Evolutionary conservation across 495 filamentous ascomycete species (phyloP).

Genomic region (Penicillium cataractarum): DNA sequence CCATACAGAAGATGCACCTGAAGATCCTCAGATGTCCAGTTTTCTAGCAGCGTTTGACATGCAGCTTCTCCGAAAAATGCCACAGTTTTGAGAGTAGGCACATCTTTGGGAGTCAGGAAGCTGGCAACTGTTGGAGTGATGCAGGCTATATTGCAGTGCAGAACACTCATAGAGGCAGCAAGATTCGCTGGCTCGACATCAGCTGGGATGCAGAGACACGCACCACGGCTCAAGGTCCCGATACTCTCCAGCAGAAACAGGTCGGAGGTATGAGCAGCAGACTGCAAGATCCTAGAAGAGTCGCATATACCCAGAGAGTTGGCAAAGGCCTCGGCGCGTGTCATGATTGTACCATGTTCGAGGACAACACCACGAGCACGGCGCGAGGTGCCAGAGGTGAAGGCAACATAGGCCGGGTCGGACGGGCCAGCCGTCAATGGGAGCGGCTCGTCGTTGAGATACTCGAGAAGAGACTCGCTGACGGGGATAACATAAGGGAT

Average conservation of each 20-base stretch:
- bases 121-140: slow-evolving; percentile 52
- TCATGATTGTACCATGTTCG: slow-evolving; percentile 45
- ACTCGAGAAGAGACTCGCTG: slow-evolving; percentile 42
- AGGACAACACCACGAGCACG: slow-evolving; percentile 45
- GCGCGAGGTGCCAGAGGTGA: slow-evolving; percentile 51
- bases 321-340: slow-evolving; percentile 51
- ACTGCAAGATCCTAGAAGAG: slow-evolving; percentile 60
- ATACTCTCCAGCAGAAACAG: slow-evolving; percentile 45
- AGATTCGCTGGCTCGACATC: slow-evolving; percentile 35
- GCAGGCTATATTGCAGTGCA: slow-evolving; percentile 37
- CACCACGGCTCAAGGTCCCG: slow-evolving; percentile 44
- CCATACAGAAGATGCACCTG: slow-evolving; percentile 41
- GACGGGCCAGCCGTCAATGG: slow-evolving; percentile 23
- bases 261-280: slow-evolving; percentile 52
- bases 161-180: slow-evolving; percentile 37
- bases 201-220: slow-evolving; percentile 49
- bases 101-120: slow-evolving; percentile 46
- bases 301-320: slow-evolving; percentile 47
- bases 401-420: slow-evolving; percentile 55
- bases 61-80: slow-evolving; percentile 41
- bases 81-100: slow-evolving; percentile 44
- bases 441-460: slow-evolving; percentile 29
- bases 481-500: slow-evolving; percentile 47
- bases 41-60: slow-evolving; percentile 2
- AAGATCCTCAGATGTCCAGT: slow-evolving; percentile 35